Evolutionary conservation across 768 basidiomycete genomes (phyloP), one percentile per base, ranked within the genome.

Genomic region (Podaxis sp.): DNA sequence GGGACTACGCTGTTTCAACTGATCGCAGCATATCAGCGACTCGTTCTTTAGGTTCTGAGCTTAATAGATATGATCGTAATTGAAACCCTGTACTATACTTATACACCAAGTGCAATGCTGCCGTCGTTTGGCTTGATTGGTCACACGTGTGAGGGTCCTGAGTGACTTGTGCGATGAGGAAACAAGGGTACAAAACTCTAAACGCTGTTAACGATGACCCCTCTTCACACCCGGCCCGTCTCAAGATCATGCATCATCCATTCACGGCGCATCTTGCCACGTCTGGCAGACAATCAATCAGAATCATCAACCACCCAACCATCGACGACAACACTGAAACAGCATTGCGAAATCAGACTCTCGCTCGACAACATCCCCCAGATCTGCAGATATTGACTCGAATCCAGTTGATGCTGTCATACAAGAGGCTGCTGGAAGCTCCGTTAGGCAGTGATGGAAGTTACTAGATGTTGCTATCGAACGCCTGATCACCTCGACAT

Each of bases 11-110:
- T 51, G 32, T 40, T 51, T 50, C 16, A 50, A 23, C 9, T 10
- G n/a, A 51, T 47, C 35, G 7, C 21, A 27, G 18, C 53, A 51
- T 35, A 52, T 60, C 40, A 7, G 13, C 52, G 38, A 52, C 48
- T 32, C 36, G 16, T 51, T 58, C 27, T 25, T 21, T 21, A 36
- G 16, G 11, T 47, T 9, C 27, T 5, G 16, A 46, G 14, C 35
- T 21, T 25, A 23, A n/a, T 51, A 25, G 18, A 57, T 57, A 37
- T 50, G 56, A 57, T 57, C 47, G 16, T 36, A 11, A 38, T 57
- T 57, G 18, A 57, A 57, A 37, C 21, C 47, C 42, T 60, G 59
- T 60, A 60, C 51, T 60, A 60, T 60, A 60, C 44, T 42, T 60
- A 28, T 10, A 53, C 28, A 21, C 21, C 21, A 52, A 32, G 9